These are phyloP conservation scores for Suhomyces sp. DNA, from an alignment of 805 yeast genomes.

Conservation along the genomic window DNA sequence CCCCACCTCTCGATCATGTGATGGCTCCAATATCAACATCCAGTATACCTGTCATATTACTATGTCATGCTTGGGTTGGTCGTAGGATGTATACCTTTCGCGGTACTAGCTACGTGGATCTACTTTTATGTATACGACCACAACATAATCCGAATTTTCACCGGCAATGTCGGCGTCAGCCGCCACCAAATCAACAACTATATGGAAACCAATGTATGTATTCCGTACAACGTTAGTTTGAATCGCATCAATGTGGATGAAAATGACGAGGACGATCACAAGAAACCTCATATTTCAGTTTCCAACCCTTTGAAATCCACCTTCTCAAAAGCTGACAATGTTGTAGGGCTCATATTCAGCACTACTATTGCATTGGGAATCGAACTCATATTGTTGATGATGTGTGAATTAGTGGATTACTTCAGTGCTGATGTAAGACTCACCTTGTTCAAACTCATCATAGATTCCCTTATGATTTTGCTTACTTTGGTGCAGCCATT, in stretches of 20 bases:
- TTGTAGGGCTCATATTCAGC: slow-evolving; percentile 28
- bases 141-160: slow-evolving; percentile 22
- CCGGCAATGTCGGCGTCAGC: slow-evolving; percentile 15
- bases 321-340: neutral
- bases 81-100: slow-evolving; percentile 12
- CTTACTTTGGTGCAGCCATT: slow-evolving; percentile 46
- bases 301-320: neutral
- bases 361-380: slow-evolving; percentile 28
- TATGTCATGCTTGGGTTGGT: slow-evolving; percentile 3
- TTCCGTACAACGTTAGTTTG: slow-evolving; percentile 13
- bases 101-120: slow-evolving; percentile 15
- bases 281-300: neutral
- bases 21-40: neutral
- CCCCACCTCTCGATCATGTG: neutral
- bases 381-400: slow-evolving; percentile 30
- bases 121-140: slow-evolving; percentile 22
- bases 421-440: slow-evolving; percentile 23
- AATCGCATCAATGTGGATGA: slow-evolving; percentile 15
- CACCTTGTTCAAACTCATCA: slow-evolving; percentile 36
- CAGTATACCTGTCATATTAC: neutral
- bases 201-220: slow-evolving; percentile 14
- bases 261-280: slow-evolving; percentile 10
- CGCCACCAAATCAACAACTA: slow-evolving; percentile 26
- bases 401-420: slow-evolving; percentile 33
- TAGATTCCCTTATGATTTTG: slow-evolving; percentile 36